phyloP scores from a whole-genome alignment of 2,329 filamentous ascomycete species.

The Penicillium digitatum region DNA sequence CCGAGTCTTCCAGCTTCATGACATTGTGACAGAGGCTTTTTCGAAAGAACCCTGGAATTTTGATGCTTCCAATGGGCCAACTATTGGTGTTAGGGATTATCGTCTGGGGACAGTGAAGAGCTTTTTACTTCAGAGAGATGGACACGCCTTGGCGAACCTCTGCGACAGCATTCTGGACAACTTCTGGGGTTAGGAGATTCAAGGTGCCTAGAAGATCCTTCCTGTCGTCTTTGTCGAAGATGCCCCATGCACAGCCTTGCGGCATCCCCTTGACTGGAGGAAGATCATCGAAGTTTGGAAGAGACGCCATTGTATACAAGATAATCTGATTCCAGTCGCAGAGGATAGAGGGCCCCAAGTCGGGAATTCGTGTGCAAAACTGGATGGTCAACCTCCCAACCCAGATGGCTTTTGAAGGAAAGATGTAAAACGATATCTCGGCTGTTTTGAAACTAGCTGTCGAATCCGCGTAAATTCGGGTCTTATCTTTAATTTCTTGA shows the following conservation, averaged over 20 bases:
- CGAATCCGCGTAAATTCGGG: not conserved
- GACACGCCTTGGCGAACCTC: slow-evolving; percentile 43
- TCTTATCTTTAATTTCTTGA: not conserved
- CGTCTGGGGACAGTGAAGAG: slow-evolving; percentile 8
- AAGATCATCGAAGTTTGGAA: slow-evolving; percentile 40
- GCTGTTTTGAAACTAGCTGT: not conserved
- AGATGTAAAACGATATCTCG: not conserved
- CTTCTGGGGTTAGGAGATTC: slow-evolving; percentile 46
- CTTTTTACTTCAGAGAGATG: slow-evolving; percentile 42
- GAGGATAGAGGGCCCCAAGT: not conserved
- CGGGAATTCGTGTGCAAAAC: not conserved
- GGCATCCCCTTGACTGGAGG: slow-evolving; percentile 42
- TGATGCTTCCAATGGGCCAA: slow-evolving; percentile 30
- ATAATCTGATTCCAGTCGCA: not conserved
- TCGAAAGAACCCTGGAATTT: slow-evolving; percentile 37
- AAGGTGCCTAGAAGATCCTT: slow-evolving; percentile 45
- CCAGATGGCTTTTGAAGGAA: not conserved
- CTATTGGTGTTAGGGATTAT: not conserved
- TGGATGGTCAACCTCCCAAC: not conserved
- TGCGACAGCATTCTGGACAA: slow-evolving; percentile 40
- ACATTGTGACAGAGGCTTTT: slow-evolving; percentile 31
- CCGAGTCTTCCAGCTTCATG: slow-evolving; percentile 24
- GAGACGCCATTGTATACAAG: not conserved
- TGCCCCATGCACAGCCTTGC: slow-evolving; percentile 44
- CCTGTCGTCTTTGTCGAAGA: slow-evolving; percentile 39